Conservation (phyloP, 768 basidiomycete genomes). For the Lactarius sanguifluus region DNA sequence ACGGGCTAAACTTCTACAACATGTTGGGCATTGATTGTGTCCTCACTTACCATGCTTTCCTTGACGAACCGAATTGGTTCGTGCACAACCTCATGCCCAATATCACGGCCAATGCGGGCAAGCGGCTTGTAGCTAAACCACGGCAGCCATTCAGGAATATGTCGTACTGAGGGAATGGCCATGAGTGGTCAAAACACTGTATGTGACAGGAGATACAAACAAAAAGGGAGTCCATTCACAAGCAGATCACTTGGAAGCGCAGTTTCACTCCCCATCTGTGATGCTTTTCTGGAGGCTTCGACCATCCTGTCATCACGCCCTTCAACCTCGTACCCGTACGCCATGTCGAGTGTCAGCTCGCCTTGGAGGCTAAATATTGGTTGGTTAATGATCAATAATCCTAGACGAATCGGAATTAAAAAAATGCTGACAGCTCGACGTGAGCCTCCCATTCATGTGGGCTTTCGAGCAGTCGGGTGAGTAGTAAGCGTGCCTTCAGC, state of each 20-base stretch:
- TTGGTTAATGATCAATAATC: neutral
- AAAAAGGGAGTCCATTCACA: slow-evolving; percentile 4
- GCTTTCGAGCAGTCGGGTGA: slow-evolving; percentile 3
- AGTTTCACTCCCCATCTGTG: neutral
- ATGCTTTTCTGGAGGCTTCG: neutral
- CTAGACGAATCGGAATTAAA: neutral
- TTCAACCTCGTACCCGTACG: slow-evolving; percentile 16
- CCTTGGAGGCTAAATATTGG: slow-evolving; percentile 10
- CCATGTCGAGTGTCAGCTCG: neutral
- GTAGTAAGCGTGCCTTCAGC: slow-evolving; percentile 2
- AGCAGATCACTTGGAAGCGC: slow-evolving; percentile 5
- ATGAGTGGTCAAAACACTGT: neutral
- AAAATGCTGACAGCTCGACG: slow-evolving; percentile 2
- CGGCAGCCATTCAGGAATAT: slow-evolving; percentile 16
- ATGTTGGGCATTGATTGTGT: neutral
- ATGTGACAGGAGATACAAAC: neutral
- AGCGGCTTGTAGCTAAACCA: slow-evolving; percentile 22
- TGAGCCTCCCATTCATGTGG: slow-evolving; percentile 10
- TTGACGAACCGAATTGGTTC: slow-evolving; percentile 12
- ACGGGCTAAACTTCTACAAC: neutral
- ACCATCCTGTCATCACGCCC: slow-evolving; percentile 3
- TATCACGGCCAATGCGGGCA: neutral
- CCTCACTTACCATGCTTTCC: slow-evolving; percentile 10
- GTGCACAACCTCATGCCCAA: neutral
- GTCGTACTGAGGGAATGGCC: neutral